A percentile compares a stretch with the other conserved stretches of the same genome.
These are phyloP conservation scores for Candida stauntonica DNA, from an alignment of 805 yeast species.

Conservation along the genomic window DNA sequence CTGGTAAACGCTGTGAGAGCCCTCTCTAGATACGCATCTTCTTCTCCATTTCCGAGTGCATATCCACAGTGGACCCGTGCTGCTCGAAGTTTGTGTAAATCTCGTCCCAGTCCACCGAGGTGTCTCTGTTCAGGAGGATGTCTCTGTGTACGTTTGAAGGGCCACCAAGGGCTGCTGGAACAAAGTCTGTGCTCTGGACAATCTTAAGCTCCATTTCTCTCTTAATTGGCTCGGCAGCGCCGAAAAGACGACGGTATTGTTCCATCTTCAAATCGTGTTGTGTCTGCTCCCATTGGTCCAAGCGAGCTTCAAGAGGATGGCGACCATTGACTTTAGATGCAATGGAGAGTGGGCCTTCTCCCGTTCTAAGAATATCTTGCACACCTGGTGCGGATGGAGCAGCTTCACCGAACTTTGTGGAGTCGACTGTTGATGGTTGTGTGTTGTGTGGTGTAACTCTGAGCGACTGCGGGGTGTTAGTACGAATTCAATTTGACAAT, in stretches of 20 bases:
- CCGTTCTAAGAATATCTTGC: conserved; percentile 63
- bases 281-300: conserved; percentile 75
- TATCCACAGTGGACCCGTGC: conserved; percentile 36
- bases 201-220: conserved; percentile 84
- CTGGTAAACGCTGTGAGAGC: no score
- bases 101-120: conserved; percentile 90
- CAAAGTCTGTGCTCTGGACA: conserved; percentile 64
- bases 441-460: conserved; percentile 52
- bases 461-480: conserved; percentile 22
- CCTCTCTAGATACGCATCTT: conserved; percentile 34
- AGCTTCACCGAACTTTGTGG: conserved; percentile 44
- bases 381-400: conserved; percentile 66
- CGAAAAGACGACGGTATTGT: conserved; percentile 76
- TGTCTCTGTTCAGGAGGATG: conserved; percentile 73
- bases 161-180: conserved; percentile 60
- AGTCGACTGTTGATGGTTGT: conserved; percentile 43
- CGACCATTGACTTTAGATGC: conserved; percentile 63
- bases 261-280: conserved; percentile 70
- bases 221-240: conserved; percentile 90
- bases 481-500: background rate
- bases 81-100: conserved; percentile 55
- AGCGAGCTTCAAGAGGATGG: conserved; percentile 82
- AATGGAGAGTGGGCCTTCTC: conserved; percentile 52
- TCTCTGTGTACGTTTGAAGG: conserved; percentile 63
- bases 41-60: conserved; percentile 73